Evolutionary conservation across 495 filamentous ascomycete genomes (phyloP).

Genomic region (Articulospora tetracladia): DNA sequence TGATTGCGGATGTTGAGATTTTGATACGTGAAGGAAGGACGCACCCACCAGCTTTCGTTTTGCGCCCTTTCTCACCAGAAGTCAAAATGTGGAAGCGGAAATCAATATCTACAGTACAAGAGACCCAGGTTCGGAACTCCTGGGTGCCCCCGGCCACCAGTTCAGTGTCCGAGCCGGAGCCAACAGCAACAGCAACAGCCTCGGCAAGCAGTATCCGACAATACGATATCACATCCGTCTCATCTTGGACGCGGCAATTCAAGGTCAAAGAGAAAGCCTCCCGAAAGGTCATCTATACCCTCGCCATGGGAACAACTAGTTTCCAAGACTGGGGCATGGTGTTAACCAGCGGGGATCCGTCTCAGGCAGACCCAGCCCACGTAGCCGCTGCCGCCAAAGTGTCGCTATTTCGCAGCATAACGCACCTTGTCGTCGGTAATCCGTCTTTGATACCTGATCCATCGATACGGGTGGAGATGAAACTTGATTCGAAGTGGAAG

Average conservation of each 20-base stretch:
- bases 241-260: neutral
- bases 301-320: neutral
- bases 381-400: constrained; percentile 1
- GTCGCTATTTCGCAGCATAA: neutral
- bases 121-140: neutral
- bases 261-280: constrained; percentile 3
- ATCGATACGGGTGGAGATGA: neutral
- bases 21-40: no score
- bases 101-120: neutral
- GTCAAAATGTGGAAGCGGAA: neutral
- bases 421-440: neutral
- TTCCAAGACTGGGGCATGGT: neutral
- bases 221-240: constrained; percentile 1
- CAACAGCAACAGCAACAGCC: neutral
- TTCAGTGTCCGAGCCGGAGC: neutral
- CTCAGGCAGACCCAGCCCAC: neutral
- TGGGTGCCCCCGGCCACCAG: neutral
- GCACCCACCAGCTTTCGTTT: no score
- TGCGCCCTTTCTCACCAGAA: neutral
- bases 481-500: neutral
- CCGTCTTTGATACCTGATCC: neutral
- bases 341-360: neutral
- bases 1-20: no score
- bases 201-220: neutral
- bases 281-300: neutral